Evolutionary conservation across 441 rosid species (phyloP).

Genomic region (Arabidopsis lyrata): DNA sequence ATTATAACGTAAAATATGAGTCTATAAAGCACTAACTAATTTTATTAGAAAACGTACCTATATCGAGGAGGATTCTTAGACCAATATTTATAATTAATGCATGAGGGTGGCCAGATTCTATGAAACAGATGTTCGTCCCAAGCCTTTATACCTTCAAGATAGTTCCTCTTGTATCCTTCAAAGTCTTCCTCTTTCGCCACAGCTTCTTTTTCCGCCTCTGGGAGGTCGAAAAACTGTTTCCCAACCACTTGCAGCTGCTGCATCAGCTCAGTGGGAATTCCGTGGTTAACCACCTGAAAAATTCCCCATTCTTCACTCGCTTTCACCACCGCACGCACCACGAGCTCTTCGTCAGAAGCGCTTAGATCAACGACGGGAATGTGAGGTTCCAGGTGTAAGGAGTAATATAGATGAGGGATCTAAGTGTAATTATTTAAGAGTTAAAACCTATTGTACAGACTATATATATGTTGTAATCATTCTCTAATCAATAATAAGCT

Average conservation of each 20-base stretch:
- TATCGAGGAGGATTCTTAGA: not conserved
- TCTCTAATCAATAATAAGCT: too few species aligned
- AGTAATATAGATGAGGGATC: too few species aligned
- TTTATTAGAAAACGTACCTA: not conserved
- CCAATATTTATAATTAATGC: not conserved
- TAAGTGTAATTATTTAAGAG: too few species aligned
- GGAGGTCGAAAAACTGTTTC: not conserved
- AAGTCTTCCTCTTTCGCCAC: not conserved
- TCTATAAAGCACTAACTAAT: too few species aligned
- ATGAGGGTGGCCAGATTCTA: not conserved
- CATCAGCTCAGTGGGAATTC: slow-evolving; percentile 51
- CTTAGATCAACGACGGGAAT: slow-evolving; percentile 56
- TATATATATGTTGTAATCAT: too few species aligned
- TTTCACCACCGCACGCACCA: slow-evolving; percentile 34
- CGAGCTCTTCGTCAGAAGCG: slow-evolving; percentile 33
- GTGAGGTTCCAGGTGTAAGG: not conserved
- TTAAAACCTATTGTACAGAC: too few species aligned
- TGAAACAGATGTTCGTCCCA: not conserved
- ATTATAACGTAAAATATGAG: too few species aligned
- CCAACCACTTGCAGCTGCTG: slow-evolving; percentile 41
- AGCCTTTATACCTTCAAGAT: not conserved
- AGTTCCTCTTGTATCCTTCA: not conserved
- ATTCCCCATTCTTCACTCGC: slow-evolving; percentile 59
- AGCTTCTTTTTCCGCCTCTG: not conserved
- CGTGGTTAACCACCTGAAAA: slow-evolving; percentile 65